phyloP scores from a whole-genome alignment of 2,329 filamentous ascomycete genomes.

The Fusarium kyushuense region DNA sequence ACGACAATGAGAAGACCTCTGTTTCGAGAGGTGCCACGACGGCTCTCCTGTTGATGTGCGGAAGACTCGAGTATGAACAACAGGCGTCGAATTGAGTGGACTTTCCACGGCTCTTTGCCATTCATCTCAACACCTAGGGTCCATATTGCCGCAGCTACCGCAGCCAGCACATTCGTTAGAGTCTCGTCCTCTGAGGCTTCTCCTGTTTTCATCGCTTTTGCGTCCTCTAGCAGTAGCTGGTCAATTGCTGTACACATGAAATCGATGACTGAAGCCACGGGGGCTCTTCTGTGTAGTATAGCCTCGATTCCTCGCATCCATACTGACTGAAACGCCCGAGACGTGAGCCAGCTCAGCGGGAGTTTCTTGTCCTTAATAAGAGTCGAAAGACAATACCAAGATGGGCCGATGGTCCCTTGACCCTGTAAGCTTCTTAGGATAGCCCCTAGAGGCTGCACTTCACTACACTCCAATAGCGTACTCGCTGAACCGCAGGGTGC shows the following conservation, averaged over 20 bases:
- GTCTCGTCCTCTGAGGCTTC: conserved; percentile 41
- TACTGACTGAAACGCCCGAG: conserved; percentile 41
- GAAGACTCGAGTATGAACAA: conserved; percentile 46
- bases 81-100: conserved; percentile 42
- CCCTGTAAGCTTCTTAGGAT: conserved; percentile 33
- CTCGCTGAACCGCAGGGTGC: conserved; percentile 30
- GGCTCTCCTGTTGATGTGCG: conserved; percentile 32
- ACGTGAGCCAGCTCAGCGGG: conserved; percentile 44
- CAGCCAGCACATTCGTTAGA: conserved; percentile 49
- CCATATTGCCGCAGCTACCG: conserved; percentile 46
- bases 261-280: conserved; percentile 37
- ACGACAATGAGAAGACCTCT: conserved; percentile 44
- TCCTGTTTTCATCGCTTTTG: conserved; percentile 2
- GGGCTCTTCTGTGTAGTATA: conserved; percentile 40
- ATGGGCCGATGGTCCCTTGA: conserved; percentile 18
- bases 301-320: conserved; percentile 47
- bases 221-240: conserved; percentile 36
- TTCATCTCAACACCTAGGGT: conserved; percentile 27
- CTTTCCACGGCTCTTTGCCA: conserved; percentile 15
- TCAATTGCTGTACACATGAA: conserved; percentile 46
- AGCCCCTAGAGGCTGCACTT: conserved; percentile 40
- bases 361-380: conserved; percentile 40
- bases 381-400: conserved; percentile 43
- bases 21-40: conserved; percentile 16
- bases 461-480: conserved; percentile 32